Base-by-base conservation (phyloP, 2,329 filamentous ascomycete species). In the Phialophora expanda region DNA sequence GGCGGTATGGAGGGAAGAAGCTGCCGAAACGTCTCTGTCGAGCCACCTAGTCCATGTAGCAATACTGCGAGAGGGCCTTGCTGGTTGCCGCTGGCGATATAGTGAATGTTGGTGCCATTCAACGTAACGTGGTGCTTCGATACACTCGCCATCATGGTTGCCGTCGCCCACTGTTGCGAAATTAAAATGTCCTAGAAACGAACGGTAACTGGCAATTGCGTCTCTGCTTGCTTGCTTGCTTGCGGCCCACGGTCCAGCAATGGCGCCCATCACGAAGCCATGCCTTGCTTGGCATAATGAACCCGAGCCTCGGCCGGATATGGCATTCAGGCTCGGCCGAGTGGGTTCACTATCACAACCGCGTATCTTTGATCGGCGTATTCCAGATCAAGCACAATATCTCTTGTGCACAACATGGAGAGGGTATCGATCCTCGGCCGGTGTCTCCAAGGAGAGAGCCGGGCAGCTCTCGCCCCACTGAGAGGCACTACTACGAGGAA, bases 21-120 rank as follows among this genome's bases (percentile, higher is more conserved):
- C 0, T 73, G 66, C 12, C 46, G 41, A 62, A 69, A 69, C 32
- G 67, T 67, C 20, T 56, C 53, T 30, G 61, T 54, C n/a, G 59
- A 73, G 73, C 1, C 75, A 56, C 76, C 73, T 55, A 74, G 66
- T 55, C 74, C 75, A 71, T 77, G 67, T 32, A 74, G 51, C 62
- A 74, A 69, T 24, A 78, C 66, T 1, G 75, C 67, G 4, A 75
- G 65, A 4, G 65, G 71, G 3, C 73, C 73, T 1, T 66, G 59
- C 32, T 68, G 50, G 6, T 70, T 71, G 6, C 73, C 74, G 20
- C 70, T 69, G 4, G 38, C 61, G 46, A 53, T 51, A 65, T 71
- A 76, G 65, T 77, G 75, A n/a, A 71, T 68, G 28, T 72, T 71
- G 7, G 72, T 73, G 26, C 72, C 70, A 9, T 64, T 56, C 5